Evolutionary conservation across 441 rosid genomes (phyloP), one percentile per base, ranked within the genome.

Genomic region (Kokia cookei): DNA sequence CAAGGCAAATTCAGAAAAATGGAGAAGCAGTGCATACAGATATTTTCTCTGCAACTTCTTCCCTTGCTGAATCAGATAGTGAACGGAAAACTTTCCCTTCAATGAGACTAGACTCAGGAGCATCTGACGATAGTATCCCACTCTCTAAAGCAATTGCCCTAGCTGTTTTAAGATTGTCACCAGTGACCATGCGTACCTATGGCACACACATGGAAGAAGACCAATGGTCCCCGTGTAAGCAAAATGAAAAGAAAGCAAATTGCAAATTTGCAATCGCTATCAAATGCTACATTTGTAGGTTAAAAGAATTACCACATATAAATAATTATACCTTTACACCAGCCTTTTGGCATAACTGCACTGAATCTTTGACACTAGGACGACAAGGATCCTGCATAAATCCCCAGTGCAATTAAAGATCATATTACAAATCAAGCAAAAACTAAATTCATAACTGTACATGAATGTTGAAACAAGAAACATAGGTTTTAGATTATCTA

Each of bases 161-260:
- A 5, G 99, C 98, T 77, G 97, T 96, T 77, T 86, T 90, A 78
- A 88, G 68, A 81, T 96, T 96, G 86, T 96, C 99, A 73, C 99
- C 99, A 71, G 99, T 96, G 69, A 96, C 90, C 98, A 92, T 96
- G 53, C 99, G 98, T 40, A 93, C 98, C 99, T 96, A 75, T 45
- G 40, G 58, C 79, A 43, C 2, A 57, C 54, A 7, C 19, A 55
- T 55, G 13, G 22, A 55, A 70, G 55, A n/a, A n/a, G 2, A 9
- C 40, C 8, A 67, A 48, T 32, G 37, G 37, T 32, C 37, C 6
- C 12, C 17, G 71, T 50, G 54, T 54, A 61, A 72, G 27, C 3
- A 29, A 48, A 17, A 61, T 7, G 1, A 9, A 50, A 53, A 7
- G 4, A 11, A 67, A 8, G 50, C 61, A 61, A 73, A 32, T 43